Conservation (phyloP, 345 rosid species). For the Corchorus olitorius region DNA sequence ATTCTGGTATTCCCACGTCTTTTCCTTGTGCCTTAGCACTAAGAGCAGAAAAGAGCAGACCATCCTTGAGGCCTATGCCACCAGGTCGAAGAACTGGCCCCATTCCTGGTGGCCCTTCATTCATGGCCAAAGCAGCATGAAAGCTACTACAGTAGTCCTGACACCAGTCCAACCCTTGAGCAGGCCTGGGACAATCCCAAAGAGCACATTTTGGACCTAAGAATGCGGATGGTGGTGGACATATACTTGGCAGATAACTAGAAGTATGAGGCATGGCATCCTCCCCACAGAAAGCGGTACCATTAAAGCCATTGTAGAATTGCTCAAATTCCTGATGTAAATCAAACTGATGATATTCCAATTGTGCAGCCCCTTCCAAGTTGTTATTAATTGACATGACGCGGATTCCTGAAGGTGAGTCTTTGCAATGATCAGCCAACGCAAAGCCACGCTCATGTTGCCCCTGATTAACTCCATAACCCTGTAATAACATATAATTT, state of each 20-base stretch:
- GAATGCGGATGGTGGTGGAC: conserved; percentile 91
- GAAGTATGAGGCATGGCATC: conserved; percentile 56
- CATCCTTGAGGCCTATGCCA: conserved; percentile 88
- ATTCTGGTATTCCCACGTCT: conserved; percentile 95
- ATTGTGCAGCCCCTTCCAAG: conserved; percentile 45
- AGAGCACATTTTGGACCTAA: conserved; percentile 97
- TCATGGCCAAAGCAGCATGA: conserved; percentile 80
- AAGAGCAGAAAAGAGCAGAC: conserved; percentile 87
- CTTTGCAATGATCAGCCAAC: conserved; percentile 58
- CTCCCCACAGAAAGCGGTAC: conserved; percentile 50
- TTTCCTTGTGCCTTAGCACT: conserved; percentile 79
- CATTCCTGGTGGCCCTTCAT: conserved; percentile 96
- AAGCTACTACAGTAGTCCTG: conserved; percentile 93
- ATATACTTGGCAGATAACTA: conserved; percentile 61
- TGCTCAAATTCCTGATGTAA: conserved; percentile 68
- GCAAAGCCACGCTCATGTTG: conserved; percentile 59
- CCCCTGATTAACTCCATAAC: conserved; percentile 54
- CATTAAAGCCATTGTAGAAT: conserved; percentile 52
- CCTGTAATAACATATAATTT: conserved; percentile 42
- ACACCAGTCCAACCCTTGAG: conserved; percentile 83
- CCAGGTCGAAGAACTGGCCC: conserved; percentile 87
- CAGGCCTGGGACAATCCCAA: conserved; percentile 99
- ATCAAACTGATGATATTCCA: conserved; percentile 72
- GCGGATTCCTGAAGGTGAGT: conserved; percentile 41
- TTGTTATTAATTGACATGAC: conserved; percentile 34